Evolutionary conservation across 306 rosid genomes (phyloP).

Genomic region (Nissolia schottii): DNA sequence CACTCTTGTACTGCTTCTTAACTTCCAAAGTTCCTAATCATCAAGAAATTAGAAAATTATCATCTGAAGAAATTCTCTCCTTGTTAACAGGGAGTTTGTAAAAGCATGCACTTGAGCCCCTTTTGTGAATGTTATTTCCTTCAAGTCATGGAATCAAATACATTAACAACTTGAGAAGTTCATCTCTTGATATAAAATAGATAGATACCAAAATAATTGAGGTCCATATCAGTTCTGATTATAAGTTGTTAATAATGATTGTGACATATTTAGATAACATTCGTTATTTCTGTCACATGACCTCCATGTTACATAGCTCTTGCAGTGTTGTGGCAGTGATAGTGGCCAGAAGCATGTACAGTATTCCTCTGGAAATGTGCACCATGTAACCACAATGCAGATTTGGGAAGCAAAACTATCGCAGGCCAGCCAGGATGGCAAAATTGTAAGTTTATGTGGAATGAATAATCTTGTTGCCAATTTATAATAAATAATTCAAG

Average conservation of each 20-base stretch:
- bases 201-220: not conserved
- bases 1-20: too few species aligned
- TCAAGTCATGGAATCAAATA: not conserved
- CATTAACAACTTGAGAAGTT: not conserved
- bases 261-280: not conserved
- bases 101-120: not conserved
- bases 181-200: not conserved
- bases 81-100: too few species aligned
- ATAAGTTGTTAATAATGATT: not conserved
- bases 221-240: not conserved
- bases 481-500: too few species aligned
- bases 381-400: slow-evolving; percentile 48
- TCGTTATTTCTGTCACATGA: not conserved
- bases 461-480: too few species aligned
- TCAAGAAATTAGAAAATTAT: too few species aligned
- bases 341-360: not conserved
- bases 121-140: not conserved
- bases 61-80: too few species aligned
- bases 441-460: slow-evolving; percentile 40
- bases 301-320: not conserved
- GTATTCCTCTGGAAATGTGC: slow-evolving; percentile 37
- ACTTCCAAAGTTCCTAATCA: too few species aligned
- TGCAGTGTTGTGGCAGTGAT: not conserved
- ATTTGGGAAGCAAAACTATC: slow-evolving; percentile 59
- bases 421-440: slow-evolving; percentile 53